Conservation (phyloP, 2,329 filamentous ascomycete genomes). For the Arthrobotrys entomopaga region DNA sequence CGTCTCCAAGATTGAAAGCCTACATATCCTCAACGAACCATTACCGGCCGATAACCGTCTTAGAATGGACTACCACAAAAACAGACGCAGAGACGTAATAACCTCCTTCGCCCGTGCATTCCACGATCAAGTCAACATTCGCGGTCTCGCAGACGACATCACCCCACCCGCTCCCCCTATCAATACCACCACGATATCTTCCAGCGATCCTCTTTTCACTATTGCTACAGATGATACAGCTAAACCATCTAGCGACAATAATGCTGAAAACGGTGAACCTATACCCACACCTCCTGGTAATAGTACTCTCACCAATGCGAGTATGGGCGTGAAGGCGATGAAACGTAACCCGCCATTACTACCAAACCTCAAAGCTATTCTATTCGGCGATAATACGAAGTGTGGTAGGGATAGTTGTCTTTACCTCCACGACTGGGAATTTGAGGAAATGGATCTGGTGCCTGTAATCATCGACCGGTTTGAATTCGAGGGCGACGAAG, state of each 20-base stretch:
- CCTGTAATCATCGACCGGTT: slow-evolving; percentile 44
- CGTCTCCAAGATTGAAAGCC: slow-evolving; percentile 33
- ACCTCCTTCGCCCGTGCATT: slow-evolving; percentile 41
- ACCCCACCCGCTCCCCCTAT: neutral
- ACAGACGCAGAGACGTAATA: slow-evolving; percentile 37
- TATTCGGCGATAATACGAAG: slow-evolving; percentile 51
- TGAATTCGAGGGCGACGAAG: neutral
- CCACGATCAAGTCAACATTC: slow-evolving; percentile 48
- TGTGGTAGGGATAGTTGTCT: slow-evolving; percentile 48
- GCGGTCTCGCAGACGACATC: slow-evolving; percentile 23
- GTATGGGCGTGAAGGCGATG: neutral
- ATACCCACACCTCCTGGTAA: neutral
- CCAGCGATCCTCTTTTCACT: neutral
- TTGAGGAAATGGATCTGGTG: slow-evolving; percentile 50
- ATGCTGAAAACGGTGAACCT: neutral
- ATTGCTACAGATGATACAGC: neutral
- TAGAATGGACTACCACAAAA: slow-evolving; percentile 29
- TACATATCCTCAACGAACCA: slow-evolving; percentile 50
- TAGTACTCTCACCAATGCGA: neutral
- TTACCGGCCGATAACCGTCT: slow-evolving; percentile 29
- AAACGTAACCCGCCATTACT: slow-evolving; percentile 12
- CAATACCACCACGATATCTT: neutral
- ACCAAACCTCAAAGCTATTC: slow-evolving; percentile 27
- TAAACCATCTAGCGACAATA: neutral
- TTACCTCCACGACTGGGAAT: slow-evolving; percentile 49